Percentiles rank a stretch among this genome's conserved stretches.
Evolutionary conservation across 306 rosid genomes (phyloP).

Genomic region (Chamaecrista fasciculata): DNA sequence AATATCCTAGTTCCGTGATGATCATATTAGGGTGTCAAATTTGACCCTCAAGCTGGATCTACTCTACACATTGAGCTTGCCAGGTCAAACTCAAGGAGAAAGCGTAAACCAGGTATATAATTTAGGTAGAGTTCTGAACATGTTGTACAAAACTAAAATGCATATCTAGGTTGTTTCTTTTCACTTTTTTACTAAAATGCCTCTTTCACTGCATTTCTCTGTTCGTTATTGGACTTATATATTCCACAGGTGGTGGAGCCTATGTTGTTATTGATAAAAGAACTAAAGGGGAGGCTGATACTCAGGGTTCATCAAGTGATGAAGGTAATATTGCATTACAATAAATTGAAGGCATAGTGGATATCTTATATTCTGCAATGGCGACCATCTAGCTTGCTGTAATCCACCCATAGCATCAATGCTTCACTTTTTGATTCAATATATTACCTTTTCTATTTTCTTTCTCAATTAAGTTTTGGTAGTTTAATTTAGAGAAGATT

Average conservation of each 20-base stretch:
- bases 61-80: slow-evolving; percentile 85
- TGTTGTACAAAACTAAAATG: not conserved
- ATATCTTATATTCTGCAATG: slow-evolving; percentile 17
- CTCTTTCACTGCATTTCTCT: slow-evolving; percentile 12
- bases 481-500: slow-evolving; percentile 9
- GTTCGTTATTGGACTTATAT: slow-evolving; percentile 19
- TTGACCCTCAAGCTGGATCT: slow-evolving; percentile 92
- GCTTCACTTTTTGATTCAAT: too few species aligned
- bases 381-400: slow-evolving; percentile 10
- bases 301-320: slow-evolving; percentile 73
- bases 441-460: too few species aligned
- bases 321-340: slow-evolving; percentile 54
- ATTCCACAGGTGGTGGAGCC: slow-evolving; percentile 72
- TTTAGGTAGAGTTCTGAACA: slow-evolving; percentile 4
- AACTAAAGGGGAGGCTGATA: slow-evolving; percentile 52
- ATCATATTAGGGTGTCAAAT: slow-evolving; percentile 79
- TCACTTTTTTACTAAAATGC: slow-evolving; percentile 4
- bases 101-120: slow-evolving; percentile 74
- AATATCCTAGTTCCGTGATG: slow-evolving; percentile 28
- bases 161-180: slow-evolving; percentile 17
- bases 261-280: slow-evolving; percentile 92
- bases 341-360: slow-evolving; percentile 17
- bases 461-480: slow-evolving; percentile 16
- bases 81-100: slow-evolving; percentile 93
- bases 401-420: slow-evolving; percentile 1